Conservation (phyloP, 2,329 filamentous ascomycete species). For the Paramyrothecium roridum region DNA sequence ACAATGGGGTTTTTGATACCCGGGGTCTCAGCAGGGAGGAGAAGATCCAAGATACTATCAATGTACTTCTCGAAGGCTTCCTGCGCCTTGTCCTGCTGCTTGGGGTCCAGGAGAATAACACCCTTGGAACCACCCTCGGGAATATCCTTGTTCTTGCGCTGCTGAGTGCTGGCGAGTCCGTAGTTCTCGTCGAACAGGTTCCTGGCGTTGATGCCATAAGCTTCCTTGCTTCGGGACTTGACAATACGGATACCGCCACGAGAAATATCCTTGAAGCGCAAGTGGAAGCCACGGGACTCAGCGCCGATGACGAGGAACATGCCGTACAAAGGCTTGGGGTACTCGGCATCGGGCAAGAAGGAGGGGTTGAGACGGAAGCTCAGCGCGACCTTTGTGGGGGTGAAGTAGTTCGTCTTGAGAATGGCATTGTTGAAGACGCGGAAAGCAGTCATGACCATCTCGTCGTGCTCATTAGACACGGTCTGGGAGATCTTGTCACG, state of each 20-base stretch:
- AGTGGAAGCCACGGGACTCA: constrained; percentile 94
- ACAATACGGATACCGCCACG: constrained; percentile 97
- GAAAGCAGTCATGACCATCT: constrained; percentile 98
- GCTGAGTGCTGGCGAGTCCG: constrained; percentile 94
- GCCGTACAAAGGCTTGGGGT: constrained; percentile 88
- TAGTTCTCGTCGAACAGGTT: constrained; percentile 99
- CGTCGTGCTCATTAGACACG: constrained; percentile 90
- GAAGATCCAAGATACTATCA: constrained; percentile 93
- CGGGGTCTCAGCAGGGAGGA: constrained; percentile 83
- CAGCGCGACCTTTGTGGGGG: constrained; percentile 94
- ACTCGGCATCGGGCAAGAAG: constrained; percentile 89
- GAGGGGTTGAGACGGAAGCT: constrained; percentile 89
- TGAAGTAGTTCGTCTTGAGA: constrained; percentile 96
- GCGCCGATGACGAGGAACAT: constrained; percentile 99
- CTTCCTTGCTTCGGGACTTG: constrained; percentile 94
- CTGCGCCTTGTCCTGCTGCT: constrained; percentile 87
- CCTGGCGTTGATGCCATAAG: constrained; percentile 92
- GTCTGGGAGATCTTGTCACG: constrained; percentile 75
- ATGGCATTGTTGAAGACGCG: constrained; percentile 90
- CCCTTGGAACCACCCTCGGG: constrained; percentile 98
- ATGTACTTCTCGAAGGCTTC: constrained; percentile 99
- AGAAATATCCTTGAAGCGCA: constrained; percentile 95
- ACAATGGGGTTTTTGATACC: constrained; percentile 99
- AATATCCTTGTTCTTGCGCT: constrained; percentile 99
- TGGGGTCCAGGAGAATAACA: constrained; percentile 89